These are phyloP conservation scores for Candolleomyces aberdarensis DNA, from an alignment of 768 basidiomycete genomes.

Conservation along the genomic window DNA sequence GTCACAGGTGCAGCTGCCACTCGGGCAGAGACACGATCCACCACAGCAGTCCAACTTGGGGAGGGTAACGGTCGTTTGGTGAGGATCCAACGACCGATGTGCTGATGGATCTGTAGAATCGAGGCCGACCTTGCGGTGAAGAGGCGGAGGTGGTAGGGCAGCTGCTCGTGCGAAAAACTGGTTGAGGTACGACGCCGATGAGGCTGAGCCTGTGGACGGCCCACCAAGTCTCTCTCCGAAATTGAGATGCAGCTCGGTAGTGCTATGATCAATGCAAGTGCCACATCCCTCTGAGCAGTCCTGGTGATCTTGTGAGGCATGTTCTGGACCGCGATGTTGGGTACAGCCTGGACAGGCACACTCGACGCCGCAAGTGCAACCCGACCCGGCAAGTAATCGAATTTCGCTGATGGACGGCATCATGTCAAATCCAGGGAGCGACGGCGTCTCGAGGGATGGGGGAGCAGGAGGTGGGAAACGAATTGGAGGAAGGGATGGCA, in stretches of 20 bases:
- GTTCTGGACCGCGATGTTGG: conserved; percentile 59
- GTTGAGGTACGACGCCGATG: conserved; percentile 45
- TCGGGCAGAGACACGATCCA: conserved; percentile 57
- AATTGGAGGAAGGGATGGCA: conserved; percentile 44
- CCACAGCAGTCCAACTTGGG: conserved; percentile 70
- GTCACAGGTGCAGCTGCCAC: conserved; percentile 53
- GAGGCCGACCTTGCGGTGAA: conserved; percentile 36
- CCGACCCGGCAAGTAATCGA: conserved; percentile 59
- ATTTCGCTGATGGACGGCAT: conserved; percentile 63
- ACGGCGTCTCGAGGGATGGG: conserved; percentile 14
- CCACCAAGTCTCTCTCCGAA: not conserved
- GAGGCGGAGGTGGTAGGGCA: conserved; percentile 60
- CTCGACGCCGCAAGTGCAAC: conserved; percentile 66
- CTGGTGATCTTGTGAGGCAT: conserved; percentile 43
- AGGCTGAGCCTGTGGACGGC: conserved; percentile 16
- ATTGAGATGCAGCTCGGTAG: conserved; percentile 10
- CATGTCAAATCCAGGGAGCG: conserved; percentile 45
- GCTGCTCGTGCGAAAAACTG: conserved; percentile 67
- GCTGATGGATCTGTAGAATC: conserved; percentile 53
- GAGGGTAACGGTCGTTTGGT: conserved; percentile 36
- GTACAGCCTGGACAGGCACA: conserved; percentile 75
- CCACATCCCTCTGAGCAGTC: conserved; percentile 53
- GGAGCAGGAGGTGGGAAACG: conserved; percentile 25
- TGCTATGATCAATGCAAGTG: conserved; percentile 55
- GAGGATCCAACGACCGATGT: not conserved